phyloP scores from a whole-genome alignment of 108 stramenopile genomes.

The Heterococcus sp. region DNA sequence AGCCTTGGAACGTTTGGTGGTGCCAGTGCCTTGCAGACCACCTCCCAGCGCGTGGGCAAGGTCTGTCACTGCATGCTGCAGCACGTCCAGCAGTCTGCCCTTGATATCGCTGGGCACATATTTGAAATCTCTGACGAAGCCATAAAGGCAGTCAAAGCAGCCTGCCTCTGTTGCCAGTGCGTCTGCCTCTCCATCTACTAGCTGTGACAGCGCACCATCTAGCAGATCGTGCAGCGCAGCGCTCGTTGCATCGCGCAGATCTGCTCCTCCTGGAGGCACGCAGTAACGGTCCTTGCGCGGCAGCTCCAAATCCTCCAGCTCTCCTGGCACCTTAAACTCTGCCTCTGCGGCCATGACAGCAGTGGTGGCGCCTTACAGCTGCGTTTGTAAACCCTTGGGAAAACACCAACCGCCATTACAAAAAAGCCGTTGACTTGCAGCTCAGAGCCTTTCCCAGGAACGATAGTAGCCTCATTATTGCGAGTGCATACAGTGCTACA shows the following conservation, averaged over 20 bases:
- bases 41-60: not conserved
- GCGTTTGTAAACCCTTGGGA: too few relatives aligned
- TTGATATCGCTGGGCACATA: conserved; percentile 16
- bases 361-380: too few relatives aligned
- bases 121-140: conserved; percentile 26
- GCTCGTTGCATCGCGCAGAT: not conserved
- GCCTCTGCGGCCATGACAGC: not conserved
- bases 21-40: not conserved
- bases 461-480: too few relatives aligned
- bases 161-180: not conserved
- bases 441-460: too few relatives aligned
- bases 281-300: not conserved
- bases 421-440: too few relatives aligned
- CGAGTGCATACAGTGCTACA: too few relatives aligned
- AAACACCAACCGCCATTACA: too few relatives aligned
- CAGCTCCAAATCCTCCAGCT: not conserved
- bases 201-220: not conserved
- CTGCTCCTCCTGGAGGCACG: not conserved
- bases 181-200: not conserved
- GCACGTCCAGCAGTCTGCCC: conserved; percentile 5
- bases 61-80: not conserved
- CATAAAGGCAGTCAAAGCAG: not conserved
- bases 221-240: not conserved
- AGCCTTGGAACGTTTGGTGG: not conserved
- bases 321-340: not conserved